A percentile compares a stretch with the other conserved stretches of the same genome.
Conservation (phyloP, 495 filamentous ascomycete genomes). For the Parachaetomium inaequale region DNA sequence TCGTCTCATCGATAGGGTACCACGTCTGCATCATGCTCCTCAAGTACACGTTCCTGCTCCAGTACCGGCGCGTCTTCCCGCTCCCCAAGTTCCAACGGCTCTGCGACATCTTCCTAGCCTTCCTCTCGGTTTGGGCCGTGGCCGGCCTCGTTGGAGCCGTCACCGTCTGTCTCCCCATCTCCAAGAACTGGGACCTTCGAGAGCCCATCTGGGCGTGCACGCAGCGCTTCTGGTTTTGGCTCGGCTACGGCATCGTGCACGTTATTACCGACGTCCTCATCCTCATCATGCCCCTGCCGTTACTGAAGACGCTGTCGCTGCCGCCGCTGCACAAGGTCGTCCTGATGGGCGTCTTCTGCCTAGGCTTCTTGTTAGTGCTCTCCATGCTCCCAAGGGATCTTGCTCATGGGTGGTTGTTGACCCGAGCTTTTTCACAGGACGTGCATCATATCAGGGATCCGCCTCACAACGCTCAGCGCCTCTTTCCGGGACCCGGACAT, state of each 20-base stretch:
- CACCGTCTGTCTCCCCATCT: not conserved
- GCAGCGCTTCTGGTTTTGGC: not conserved
- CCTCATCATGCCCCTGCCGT: constrained; percentile 5
- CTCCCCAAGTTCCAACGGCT: constrained; percentile 5
- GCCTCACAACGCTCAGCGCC: not conserved
- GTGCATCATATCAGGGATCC: not conserved
- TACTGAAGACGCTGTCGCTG: not conserved
- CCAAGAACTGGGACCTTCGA: constrained; percentile 2
- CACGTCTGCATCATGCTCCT: constrained; percentile 7
- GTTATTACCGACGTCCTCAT: constrained; percentile 1
- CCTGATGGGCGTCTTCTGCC: not conserved
- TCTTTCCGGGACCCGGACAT: not conserved
- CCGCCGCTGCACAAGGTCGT: constrained; percentile 1
- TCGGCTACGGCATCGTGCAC: not conserved
- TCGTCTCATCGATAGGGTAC: not conserved
- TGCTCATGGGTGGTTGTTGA: not conserved
- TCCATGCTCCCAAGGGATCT: not conserved
- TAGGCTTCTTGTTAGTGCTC: constrained; percentile 1
- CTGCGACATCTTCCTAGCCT: constrained; percentile 5
- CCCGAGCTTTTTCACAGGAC: not conserved
- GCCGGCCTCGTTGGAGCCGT: not conserved
- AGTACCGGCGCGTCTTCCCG: constrained; percentile 8
- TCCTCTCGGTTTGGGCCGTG: not conserved
- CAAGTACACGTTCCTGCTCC: constrained; percentile 1
- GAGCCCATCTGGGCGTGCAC: not conserved